phyloP scores from a whole-genome alignment of 78 protist genomes.

The Monosiga brevicollis region DNA sequence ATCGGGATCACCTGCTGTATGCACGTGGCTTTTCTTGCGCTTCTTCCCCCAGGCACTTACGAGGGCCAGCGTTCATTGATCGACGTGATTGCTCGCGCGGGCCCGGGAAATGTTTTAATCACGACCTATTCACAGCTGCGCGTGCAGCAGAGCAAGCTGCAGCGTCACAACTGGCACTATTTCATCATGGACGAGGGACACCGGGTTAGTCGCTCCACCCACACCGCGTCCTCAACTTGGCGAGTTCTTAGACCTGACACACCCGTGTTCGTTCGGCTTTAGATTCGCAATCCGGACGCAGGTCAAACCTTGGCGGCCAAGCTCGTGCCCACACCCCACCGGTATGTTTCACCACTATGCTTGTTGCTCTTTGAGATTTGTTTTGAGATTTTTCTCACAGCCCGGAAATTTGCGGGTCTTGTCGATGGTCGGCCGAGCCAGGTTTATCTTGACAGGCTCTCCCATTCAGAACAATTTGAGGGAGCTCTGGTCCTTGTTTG shows the following conservation, averaged over 20 bases:
- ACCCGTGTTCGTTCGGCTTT: too few relatives aligned
- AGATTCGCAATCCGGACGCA: conserved; percentile 86
- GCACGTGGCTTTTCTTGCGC: background rate
- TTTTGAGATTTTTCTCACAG: too few relatives aligned
- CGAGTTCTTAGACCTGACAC: too few relatives aligned
- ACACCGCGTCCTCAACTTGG: background rate
- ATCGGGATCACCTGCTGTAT: too few relatives aligned
- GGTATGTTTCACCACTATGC: background rate
- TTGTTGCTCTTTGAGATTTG: background rate
- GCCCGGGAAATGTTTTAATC: conserved; percentile 43
- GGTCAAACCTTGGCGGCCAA: conserved; percentile 73
- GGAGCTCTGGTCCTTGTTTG: conserved; percentile 98
- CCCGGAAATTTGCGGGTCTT: background rate
- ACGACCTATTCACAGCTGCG: conserved; percentile 78
- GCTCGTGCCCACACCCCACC: conserved; percentile 23
- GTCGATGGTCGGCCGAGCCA: background rate
- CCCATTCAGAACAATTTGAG: conserved; percentile 92
- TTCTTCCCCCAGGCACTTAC: background rate
- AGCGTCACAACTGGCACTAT: conserved; percentile 51
- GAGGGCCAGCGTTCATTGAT: background rate
- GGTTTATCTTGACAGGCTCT: conserved; percentile 83
- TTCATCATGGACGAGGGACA: conserved; percentile 97
- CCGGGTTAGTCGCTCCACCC: conserved; percentile 37
- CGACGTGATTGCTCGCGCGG: background rate
- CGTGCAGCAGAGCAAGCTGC: conserved; percentile 16